phyloP scores from a whole-genome alignment of 2,329 filamentous ascomycete species.

The Lecanicillium sp. region DNA sequence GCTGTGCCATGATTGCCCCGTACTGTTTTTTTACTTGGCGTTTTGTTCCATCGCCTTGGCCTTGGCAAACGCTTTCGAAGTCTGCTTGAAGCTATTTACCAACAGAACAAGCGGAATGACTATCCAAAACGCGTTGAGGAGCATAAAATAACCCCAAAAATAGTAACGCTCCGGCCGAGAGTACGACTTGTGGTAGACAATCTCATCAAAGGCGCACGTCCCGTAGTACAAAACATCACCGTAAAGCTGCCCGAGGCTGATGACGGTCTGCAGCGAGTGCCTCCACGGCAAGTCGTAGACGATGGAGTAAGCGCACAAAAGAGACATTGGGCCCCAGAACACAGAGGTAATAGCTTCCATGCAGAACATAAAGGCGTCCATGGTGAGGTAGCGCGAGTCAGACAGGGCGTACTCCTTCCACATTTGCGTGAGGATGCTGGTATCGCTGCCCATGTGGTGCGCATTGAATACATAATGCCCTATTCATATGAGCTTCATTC shows the following conservation, averaged over 20 bases:
- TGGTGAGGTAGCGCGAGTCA: conserved; percentile 39
- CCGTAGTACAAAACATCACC: conserved; percentile 37
- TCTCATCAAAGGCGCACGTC: conserved; percentile 29
- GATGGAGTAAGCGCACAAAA: conserved; percentile 30
- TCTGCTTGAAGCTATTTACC: conserved; percentile 9
- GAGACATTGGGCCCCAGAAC: conserved; percentile 38
- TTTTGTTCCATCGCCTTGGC: too few species aligned
- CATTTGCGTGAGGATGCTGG: conserved; percentile 33
- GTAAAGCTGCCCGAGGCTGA: conserved; percentile 33
- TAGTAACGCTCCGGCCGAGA: conserved; percentile 36
- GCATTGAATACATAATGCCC: conserved; percentile 35
- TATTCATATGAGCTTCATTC: conserved; percentile 11
- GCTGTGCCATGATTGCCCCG: too few species aligned
- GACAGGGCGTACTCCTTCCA: conserved; percentile 44
- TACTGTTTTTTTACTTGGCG: too few species aligned
- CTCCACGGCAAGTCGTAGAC: conserved; percentile 27
- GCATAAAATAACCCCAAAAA: conserved; percentile 37
- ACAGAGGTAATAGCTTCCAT: conserved; percentile 40
- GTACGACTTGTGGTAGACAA: conserved; percentile 22
- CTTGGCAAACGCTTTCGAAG: conserved; percentile 8
- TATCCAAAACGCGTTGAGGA: conserved; percentile 39
- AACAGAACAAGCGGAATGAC: conserved; percentile 27
- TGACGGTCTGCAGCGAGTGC: conserved; percentile 30
- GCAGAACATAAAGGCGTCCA: conserved; percentile 34
- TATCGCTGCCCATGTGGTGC: conserved; percentile 21